A percentile compares a stretch with the other conserved stretches of the same genome.
phyloP scores from a whole-genome alignment of 73 alveolate genomes.

The Effrenium voratum region DNA sequence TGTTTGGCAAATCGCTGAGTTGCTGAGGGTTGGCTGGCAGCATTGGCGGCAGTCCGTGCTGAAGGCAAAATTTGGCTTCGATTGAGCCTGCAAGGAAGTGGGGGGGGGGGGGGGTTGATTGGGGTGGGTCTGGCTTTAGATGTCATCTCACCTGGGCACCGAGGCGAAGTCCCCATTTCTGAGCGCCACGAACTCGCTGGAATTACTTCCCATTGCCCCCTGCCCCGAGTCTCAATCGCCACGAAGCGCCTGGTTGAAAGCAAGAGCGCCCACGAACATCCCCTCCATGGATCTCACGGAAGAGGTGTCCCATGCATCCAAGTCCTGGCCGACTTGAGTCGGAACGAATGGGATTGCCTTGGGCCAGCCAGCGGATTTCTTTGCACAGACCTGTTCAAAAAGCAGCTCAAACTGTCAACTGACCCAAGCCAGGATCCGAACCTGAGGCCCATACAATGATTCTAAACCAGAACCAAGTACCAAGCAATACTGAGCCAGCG shows the following conservation, averaged over 20 bases:
- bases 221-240: not conserved
- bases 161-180: not conserved
- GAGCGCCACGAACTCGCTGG: not conserved
- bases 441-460: not conserved
- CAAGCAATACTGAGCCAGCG: too few relatives aligned
- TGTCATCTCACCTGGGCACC: not conserved
- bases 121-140: not conserved
- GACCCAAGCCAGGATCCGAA: not conserved
- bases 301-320: slow-evolving; percentile 41
- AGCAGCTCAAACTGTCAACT: not conserved
- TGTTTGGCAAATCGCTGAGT: too few relatives aligned
- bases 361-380: not conserved
- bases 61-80: too few relatives aligned
- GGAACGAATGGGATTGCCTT: not conserved
- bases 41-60: too few relatives aligned
- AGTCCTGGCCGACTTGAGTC: not conserved
- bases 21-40: too few relatives aligned
- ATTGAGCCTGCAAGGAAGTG: too few relatives aligned
- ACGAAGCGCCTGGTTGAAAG: slow-evolving; percentile 41
- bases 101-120: too few relatives aligned
- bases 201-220: not conserved
- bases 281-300: not conserved
- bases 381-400: not conserved
- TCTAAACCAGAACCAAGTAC: too few relatives aligned
- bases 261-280: slow-evolving; percentile 28